These are phyloP conservation scores for Irpex sp. DNA, from an alignment of 1,284 basidiomycete genomes.

Conservation along the genomic window DNA sequence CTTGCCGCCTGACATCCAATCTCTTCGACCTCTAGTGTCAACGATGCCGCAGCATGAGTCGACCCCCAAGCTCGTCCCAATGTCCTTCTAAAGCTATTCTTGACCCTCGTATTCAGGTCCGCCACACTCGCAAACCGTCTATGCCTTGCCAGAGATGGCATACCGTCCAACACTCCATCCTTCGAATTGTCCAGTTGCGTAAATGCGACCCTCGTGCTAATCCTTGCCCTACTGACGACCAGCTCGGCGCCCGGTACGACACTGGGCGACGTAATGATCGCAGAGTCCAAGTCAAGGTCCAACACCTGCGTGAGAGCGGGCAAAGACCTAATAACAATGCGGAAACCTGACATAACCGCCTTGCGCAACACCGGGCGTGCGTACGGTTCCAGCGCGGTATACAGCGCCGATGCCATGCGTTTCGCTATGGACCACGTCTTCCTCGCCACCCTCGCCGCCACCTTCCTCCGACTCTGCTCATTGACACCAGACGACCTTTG, in stretches of 20 bases:
- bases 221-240: constrained; percentile 42
- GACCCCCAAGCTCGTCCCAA: constrained; percentile 67
- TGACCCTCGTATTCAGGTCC: constrained; percentile 58
- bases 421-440: constrained; percentile 44
- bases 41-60: constrained; percentile 49
- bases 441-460: constrained; percentile 46
- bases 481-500: background rate
- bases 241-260: constrained; percentile 50
- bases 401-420: constrained; percentile 28
- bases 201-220: constrained; percentile 55
- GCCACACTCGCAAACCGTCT: constrained; percentile 42
- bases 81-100: constrained; percentile 55
- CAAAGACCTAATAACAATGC: constrained; percentile 56
- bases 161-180: constrained; percentile 23
- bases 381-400: constrained; percentile 50
- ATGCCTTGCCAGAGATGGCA: constrained; percentile 18
- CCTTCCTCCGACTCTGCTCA: constrained; percentile 5
- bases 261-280: constrained; percentile 42
- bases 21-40: constrained; percentile 48
- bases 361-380: constrained; percentile 59
- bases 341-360: constrained; percentile 49
- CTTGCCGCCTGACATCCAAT: constrained; percentile 40
- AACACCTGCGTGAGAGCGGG: constrained; percentile 63
- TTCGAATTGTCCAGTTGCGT: constrained; percentile 41
- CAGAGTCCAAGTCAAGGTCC: constrained; percentile 60